These are phyloP conservation scores for Cercophora samala DNA, from an alignment of 495 filamentous ascomycete genomes.

Conservation along the genomic window DNA sequence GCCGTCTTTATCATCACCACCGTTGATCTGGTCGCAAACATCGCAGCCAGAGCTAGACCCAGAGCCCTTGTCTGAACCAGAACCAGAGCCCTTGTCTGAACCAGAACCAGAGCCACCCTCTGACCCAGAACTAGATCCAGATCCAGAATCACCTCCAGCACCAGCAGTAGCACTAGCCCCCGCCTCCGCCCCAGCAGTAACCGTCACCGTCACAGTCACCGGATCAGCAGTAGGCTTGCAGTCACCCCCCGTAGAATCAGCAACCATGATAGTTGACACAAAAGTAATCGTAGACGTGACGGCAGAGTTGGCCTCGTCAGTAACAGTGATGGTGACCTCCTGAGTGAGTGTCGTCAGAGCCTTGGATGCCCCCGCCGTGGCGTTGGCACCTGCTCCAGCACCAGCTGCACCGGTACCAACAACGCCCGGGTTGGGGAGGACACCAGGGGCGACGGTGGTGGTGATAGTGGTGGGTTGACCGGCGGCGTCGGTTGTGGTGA, in stretches of 20 bases:
- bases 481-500: slow-evolving; percentile 13
- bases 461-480: slow-evolving; percentile 7
- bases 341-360: slow-evolving; percentile 16
- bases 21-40: slow-evolving; percentile 1
- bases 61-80: slow-evolving; percentile 5
- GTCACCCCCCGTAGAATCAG: slow-evolving; percentile 1
- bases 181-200: background rate
- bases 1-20: background rate
- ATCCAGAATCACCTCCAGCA: background rate
- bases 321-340: slow-evolving; percentile 17
- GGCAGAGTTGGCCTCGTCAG: background rate
- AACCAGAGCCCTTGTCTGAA: background rate
- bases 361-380: slow-evolving; percentile 1
- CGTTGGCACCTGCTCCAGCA: background rate
- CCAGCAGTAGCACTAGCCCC: background rate
- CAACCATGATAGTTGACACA: slow-evolving; percentile 13
- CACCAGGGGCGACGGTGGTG: slow-evolving; percentile 11
- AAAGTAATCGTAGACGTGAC: slow-evolving; percentile 17
- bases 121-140: slow-evolving; percentile 1
- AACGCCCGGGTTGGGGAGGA: background rate
- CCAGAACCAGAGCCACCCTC: slow-evolving; percentile 5
- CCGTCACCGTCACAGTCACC: slow-evolving; percentile 1
- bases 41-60: background rate
- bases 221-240: slow-evolving; percentile 7
- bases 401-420: background rate